Evolutionary conservation across 345 rosid genomes (phyloP).

Genomic region (Draba incana): DNA sequence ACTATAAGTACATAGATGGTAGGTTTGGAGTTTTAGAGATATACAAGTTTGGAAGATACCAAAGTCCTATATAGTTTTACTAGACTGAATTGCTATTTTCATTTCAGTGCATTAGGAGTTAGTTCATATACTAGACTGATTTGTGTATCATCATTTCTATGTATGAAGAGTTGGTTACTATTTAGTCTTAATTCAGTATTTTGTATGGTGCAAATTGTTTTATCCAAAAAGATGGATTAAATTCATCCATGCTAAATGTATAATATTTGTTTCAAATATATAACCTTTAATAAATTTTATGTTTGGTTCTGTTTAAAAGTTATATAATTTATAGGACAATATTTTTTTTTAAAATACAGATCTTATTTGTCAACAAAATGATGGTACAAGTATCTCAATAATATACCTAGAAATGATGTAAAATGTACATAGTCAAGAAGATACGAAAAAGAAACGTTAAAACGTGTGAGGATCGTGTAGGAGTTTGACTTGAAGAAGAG

Average conservation of each 20-base stretch:
- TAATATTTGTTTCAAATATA: not conserved
- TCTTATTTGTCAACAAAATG: not conserved
- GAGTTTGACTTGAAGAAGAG: slow-evolving; percentile 25
- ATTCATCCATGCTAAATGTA: not conserved
- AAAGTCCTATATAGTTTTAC: not conserved
- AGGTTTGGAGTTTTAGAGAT: not conserved
- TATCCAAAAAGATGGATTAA: not conserved
- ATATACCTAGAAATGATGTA: slow-evolving; percentile 15
- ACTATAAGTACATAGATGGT: not conserved
- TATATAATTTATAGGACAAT: too few relatives aligned
- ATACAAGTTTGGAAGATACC: slow-evolving; percentile 14
- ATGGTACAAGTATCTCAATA: slow-evolving; percentile 5
- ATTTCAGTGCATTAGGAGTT: slow-evolving; percentile 11
- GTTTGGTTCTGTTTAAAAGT: too few relatives aligned
- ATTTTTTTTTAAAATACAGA: too few relatives aligned
- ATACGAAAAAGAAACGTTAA: slow-evolving; percentile 1
- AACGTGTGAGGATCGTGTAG: slow-evolving; percentile 31
- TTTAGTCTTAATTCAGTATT: not conserved
- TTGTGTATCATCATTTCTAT: slow-evolving; percentile 8
- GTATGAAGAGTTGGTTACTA: slow-evolving; percentile 8
- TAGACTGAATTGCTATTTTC: slow-evolving; percentile 9
- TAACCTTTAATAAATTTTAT: not conserved
- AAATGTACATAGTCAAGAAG: slow-evolving; percentile 21
- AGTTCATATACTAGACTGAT: not conserved
- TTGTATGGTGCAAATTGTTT: slow-evolving; percentile 16